phyloP scores from a whole-genome alignment of 2,329 filamentous ascomycete genomes.

The Sphaceloma murrayae region DNA sequence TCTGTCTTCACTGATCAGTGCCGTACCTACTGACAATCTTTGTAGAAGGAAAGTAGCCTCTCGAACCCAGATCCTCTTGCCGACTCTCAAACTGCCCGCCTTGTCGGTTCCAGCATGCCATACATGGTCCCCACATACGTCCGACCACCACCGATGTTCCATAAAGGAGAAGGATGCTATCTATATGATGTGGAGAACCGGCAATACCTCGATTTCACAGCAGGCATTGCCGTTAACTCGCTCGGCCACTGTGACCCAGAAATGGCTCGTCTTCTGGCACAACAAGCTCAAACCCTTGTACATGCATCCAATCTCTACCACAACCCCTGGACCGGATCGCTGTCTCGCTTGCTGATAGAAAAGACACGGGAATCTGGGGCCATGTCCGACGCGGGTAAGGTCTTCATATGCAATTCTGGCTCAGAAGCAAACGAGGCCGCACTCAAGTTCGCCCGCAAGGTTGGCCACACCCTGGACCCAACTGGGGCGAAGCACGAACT shows the following conservation, averaged over 20 bases:
- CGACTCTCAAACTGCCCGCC: constrained; percentile 63
- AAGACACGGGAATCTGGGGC: constrained; percentile 68
- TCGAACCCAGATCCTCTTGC: constrained; percentile 63
- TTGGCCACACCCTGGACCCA: constrained; percentile 51
- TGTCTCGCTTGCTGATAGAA: constrained; percentile 76
- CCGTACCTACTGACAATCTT: constrained; percentile 18
- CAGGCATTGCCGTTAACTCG: constrained; percentile 90
- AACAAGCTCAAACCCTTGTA: constrained; percentile 60
- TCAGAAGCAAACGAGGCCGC: constrained; percentile 96
- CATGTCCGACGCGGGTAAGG: constrained; percentile 70
- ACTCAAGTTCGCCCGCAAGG: constrained; percentile 92
- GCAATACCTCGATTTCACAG: constrained; percentile 87
- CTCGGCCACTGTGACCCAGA: constrained; percentile 83
- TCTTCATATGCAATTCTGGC: constrained; percentile 93
- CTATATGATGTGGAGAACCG: constrained; percentile 84
- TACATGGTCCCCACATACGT: constrained; percentile 97
- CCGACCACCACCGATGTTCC: constrained; percentile 80
- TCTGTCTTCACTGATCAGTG: constrained; percentile 13
- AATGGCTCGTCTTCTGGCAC: constrained; percentile 61
- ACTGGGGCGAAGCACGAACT: constrained; percentile 60
- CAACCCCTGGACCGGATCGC: constrained; percentile 85
- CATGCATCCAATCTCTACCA: constrained; percentile 96
- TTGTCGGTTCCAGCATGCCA: constrained; percentile 65
- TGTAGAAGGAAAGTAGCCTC: constrained; percentile 41
- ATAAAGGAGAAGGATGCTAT: constrained; percentile 76